Conservation (phyloP, 768 basidiomycete genomes). For the Sarcodon sp. region DNA sequence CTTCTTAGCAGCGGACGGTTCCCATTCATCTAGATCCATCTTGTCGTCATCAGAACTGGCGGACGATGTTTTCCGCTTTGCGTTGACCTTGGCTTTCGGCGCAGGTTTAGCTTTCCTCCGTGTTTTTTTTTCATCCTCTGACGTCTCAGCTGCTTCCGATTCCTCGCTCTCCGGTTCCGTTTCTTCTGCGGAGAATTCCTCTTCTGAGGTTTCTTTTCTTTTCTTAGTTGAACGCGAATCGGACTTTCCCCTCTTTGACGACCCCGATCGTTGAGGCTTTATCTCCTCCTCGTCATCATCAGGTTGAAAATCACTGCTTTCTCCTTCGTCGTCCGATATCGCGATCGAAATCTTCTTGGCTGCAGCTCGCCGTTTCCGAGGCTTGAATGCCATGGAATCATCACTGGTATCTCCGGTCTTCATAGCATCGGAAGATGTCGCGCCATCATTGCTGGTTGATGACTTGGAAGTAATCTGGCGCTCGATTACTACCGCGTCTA, state of each 20-base stretch:
- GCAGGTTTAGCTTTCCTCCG: conserved; percentile 11
- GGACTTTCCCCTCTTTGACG: not conserved
- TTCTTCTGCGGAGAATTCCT: not conserved
- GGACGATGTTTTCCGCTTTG: conserved; percentile 5
- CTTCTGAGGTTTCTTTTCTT: conserved; percentile 3
- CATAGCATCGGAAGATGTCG: conserved; percentile 17
- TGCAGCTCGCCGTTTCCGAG: conserved; percentile 20
- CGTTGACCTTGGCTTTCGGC: conserved; percentile 1
- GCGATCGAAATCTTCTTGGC: conserved; percentile 26
- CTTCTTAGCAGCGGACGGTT: conserved; percentile 20
- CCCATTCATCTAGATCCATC: conserved; percentile 46
- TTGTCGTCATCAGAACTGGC: conserved; percentile 23
- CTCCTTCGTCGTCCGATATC: conserved; percentile 21
- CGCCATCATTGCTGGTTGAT: conserved; percentile 12
- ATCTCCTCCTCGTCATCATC: conserved; percentile 10
- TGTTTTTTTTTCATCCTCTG: conserved; percentile 8
- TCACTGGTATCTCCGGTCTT: conserved; percentile 8
- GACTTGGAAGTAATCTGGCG: conserved; percentile 7
- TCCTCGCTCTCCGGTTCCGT: conserved; percentile 5
- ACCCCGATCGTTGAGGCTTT: not conserved
- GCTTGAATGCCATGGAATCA: conserved; percentile 26
- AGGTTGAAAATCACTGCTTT: conserved; percentile 2
- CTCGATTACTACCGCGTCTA: conserved; percentile 46
- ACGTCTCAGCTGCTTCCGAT: conserved; percentile 9
- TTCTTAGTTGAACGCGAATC: not conserved